These are phyloP conservation scores for Allomyces arbusculus DNA, from an alignment of 192 early-diverging fungal species.

Conservation along the genomic window DNA sequence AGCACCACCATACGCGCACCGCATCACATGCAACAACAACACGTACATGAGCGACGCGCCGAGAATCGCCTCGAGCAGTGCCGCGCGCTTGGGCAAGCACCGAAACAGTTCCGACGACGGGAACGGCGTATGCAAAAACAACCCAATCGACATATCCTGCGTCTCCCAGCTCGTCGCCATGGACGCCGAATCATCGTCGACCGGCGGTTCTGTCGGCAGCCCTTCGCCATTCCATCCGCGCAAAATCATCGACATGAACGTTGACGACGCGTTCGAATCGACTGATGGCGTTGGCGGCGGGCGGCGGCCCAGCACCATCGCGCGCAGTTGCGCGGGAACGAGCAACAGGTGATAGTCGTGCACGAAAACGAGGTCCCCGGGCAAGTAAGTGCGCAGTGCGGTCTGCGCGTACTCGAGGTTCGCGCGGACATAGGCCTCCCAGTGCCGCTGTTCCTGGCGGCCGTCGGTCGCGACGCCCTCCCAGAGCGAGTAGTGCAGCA, in stretches of 20 bases:
- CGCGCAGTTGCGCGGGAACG: slow-evolving; percentile 19
- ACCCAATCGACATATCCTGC: too few relatives aligned
- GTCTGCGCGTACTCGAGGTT: not conserved
- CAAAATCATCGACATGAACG: too few relatives aligned
- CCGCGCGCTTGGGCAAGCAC: slow-evolving; percentile 44
- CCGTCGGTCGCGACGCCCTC: not conserved
- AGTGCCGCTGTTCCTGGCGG: not conserved
- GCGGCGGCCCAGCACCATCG: not conserved
- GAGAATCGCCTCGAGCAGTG: slow-evolving; percentile 72
- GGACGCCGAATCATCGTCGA: too few relatives aligned
- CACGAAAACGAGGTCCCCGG: slow-evolving; percentile 7
- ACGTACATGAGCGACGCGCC: slow-evolving; percentile 56
- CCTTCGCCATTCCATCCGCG: too few relatives aligned
- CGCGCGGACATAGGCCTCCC: not conserved
- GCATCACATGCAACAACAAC: too few relatives aligned
- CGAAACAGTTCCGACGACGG: slow-evolving; percentile 36
- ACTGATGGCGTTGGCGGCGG: too few relatives aligned
- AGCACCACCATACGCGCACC: too few relatives aligned
- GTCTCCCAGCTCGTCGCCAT: too few relatives aligned
- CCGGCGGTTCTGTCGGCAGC: too few relatives aligned
- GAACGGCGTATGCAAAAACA: slow-evolving; percentile 7
- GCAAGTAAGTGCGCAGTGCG: not conserved
- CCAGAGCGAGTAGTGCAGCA: not conserved
- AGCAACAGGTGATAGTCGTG: slow-evolving; percentile 37
- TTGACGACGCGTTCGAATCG: too few relatives aligned